phyloP scores from a whole-genome alignment of 148 eudicot species.

The Gaultheria prostrata region DNA sequence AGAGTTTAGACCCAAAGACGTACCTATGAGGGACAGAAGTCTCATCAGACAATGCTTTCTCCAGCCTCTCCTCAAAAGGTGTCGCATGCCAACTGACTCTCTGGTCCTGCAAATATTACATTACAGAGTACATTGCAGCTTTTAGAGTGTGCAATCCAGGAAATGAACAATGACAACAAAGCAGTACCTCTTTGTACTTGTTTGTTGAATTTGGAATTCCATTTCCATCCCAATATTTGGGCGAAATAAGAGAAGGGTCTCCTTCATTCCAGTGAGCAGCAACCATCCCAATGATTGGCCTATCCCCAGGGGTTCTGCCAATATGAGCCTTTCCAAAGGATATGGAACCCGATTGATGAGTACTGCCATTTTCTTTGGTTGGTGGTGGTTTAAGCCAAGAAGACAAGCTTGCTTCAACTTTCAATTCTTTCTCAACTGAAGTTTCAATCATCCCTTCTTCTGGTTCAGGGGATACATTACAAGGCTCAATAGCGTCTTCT shows the following conservation, averaged over 20 bases:
- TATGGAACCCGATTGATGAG: constrained; percentile 17
- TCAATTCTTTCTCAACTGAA: constrained; percentile 32
- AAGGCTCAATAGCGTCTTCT: constrained; percentile 27
- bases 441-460: constrained; percentile 18
- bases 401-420: constrained; percentile 54
- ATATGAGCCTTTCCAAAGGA: constrained; percentile 29
- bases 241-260: constrained; percentile 44
- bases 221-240: constrained; percentile 84
- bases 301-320: constrained; percentile 52
- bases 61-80: constrained; percentile 93
- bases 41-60: constrained; percentile 82
- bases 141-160: not conserved
- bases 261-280: constrained; percentile 78
- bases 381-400: constrained; percentile 55
- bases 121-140: not conserved
- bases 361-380: constrained; percentile 23
- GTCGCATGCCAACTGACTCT: constrained; percentile 95
- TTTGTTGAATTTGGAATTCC: constrained; percentile 95
- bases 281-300: constrained; percentile 77
- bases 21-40: constrained; percentile 52
- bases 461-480: constrained; percentile 25
- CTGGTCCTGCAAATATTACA: constrained; percentile 64
- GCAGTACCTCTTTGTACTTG: constrained; percentile 89
- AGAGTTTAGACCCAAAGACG: not conserved
- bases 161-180: not conserved